phyloP scores from a whole-genome alignment of 2,329 filamentous ascomycete genomes.

The Cordyceps pruinosa region DNA sequence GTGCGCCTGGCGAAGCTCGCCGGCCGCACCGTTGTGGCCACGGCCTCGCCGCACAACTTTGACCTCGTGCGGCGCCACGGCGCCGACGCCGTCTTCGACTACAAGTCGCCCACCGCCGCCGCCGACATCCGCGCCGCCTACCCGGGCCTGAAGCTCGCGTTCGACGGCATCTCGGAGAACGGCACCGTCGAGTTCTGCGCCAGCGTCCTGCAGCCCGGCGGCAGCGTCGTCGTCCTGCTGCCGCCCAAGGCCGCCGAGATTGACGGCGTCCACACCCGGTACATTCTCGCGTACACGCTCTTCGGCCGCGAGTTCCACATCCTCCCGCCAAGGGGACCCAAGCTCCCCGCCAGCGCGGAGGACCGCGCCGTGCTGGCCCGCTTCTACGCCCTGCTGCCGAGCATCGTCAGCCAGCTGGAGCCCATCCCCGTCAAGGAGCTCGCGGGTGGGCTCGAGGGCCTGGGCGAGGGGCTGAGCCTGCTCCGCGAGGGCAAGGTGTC shows the following conservation, averaged over 20 bases:
- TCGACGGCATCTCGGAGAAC: constrained; percentile 27
- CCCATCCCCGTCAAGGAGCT: constrained; percentile 16
- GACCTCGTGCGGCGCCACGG: constrained; percentile 36
- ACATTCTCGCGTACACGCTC: constrained; percentile 21
- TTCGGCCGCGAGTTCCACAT: constrained; percentile 21
- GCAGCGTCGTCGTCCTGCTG: constrained; percentile 24
- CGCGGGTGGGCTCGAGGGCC: constrained; percentile 16
- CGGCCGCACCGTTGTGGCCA: constrained; percentile 39
- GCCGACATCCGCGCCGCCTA: constrained; percentile 17
- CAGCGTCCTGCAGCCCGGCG: constrained; percentile 19
- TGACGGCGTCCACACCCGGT: constrained; percentile 17
- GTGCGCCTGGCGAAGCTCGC: constrained; percentile 37
- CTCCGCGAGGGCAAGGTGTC: constrained; percentile 19
- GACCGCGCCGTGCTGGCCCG: constrained; percentile 19
- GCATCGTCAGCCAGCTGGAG: constrained; percentile 13
- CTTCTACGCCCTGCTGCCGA: constrained; percentile 18
- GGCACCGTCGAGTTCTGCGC: constrained; percentile 24
- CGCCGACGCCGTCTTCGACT: constrained; percentile 36
- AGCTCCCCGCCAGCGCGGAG: constrained; percentile 21
- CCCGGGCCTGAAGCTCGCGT: constrained; percentile 22
- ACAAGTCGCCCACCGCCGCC: constrained; percentile 20
- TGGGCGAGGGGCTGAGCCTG: constrained; percentile 16
- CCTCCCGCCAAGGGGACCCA: constrained; percentile 23
- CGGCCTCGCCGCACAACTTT: constrained; percentile 35
- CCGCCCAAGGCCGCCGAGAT: constrained; percentile 16